Percentiles rank a stretch among this genome's conserved stretches.
Conservation (phyloP, 2,329 filamentous ascomycete genomes). For the Epicoccum sorghinum region DNA sequence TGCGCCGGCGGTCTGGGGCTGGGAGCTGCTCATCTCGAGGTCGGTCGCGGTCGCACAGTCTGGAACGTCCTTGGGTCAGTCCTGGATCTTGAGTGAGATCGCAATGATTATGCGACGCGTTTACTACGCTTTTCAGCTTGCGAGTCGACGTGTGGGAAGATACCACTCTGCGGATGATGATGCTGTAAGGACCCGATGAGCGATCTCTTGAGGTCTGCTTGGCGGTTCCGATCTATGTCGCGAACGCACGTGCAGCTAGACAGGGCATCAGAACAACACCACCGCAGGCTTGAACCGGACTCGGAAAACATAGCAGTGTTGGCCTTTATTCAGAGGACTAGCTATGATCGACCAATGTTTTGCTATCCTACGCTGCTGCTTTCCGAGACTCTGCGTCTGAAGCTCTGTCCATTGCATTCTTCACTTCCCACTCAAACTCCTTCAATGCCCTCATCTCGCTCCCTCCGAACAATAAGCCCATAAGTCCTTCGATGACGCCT, state of each 20-base stretch:
- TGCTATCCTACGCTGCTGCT: background rate
- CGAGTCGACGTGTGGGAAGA: background rate
- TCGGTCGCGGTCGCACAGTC: conserved; percentile 17
- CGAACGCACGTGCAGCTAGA: conserved; percentile 25
- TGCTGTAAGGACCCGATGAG: background rate
- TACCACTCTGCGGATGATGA: conserved; percentile 1
- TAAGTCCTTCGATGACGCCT: conserved; percentile 82
- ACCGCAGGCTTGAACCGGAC: no score
- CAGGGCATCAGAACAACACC: no score
- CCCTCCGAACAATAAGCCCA: conserved; percentile 85
- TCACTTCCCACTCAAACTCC: conserved; percentile 94
- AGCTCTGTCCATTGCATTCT: conserved; percentile 38
- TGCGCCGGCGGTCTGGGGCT: conserved; percentile 35
- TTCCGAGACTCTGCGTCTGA: conserved; percentile 12
- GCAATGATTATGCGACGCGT: conserved; percentile 8
- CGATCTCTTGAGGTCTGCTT: conserved; percentile 16
- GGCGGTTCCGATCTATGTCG: conserved; percentile 16
- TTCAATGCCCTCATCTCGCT: conserved; percentile 80
- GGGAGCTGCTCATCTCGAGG: conserved; percentile 42
- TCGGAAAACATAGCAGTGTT: no score
- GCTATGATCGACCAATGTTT: background rate
- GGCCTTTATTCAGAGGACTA: no score
- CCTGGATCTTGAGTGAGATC: background rate
- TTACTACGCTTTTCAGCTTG: background rate
- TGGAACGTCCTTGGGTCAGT: conserved; percentile 1